A percentile compares a stretch with the other conserved stretches of the same genome.
phyloP scores from a whole-genome alignment of 2,329 filamentous ascomycete genomes.

The Aspergillus persii region DNA sequence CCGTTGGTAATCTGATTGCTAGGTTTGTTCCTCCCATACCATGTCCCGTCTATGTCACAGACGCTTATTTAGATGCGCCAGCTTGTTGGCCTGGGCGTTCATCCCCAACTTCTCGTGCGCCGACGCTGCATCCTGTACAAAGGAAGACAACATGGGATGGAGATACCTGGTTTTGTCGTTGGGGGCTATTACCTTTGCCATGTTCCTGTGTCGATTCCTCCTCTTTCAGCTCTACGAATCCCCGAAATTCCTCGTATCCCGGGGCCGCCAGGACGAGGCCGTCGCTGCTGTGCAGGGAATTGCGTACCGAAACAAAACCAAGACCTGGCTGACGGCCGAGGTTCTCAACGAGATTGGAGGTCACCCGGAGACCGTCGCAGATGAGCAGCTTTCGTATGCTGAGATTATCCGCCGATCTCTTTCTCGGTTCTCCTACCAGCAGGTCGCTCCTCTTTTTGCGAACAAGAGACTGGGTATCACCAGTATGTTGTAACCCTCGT shows the following conservation, averaged over 20 bases:
- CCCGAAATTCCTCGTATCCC: slow-evolving; percentile 75
- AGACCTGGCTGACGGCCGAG: slow-evolving; percentile 74
- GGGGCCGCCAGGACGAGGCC: slow-evolving; percentile 72
- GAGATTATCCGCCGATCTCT: slow-evolving; percentile 61
- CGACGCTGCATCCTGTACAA: slow-evolving; percentile 34
- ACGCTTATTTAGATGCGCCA: slow-evolving; percentile 3
- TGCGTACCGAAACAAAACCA: slow-evolving; percentile 65
- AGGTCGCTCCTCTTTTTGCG: slow-evolving; percentile 63
- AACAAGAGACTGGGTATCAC: slow-evolving; percentile 45
- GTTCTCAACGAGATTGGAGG: slow-evolving; percentile 57
- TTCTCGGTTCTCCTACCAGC: slow-evolving; percentile 63
- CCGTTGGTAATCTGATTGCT: slow-evolving; percentile 67
- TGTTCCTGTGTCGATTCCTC: slow-evolving; percentile 75
- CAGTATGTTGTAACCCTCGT: slow-evolving; percentile 12
- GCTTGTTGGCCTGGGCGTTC: slow-evolving; percentile 67
- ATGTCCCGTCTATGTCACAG: neutral
- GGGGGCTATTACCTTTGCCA: slow-evolving; percentile 66
- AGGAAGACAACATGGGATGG: slow-evolving; percentile 65
- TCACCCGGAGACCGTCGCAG: slow-evolving; percentile 40
- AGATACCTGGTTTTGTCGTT: slow-evolving; percentile 67
- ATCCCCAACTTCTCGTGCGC: slow-evolving; percentile 63
- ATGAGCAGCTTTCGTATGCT: slow-evolving; percentile 39
- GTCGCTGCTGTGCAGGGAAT: slow-evolving; percentile 77
- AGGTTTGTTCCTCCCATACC: neutral
- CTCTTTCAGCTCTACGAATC: slow-evolving; percentile 79